Percentiles rank a stretch among this genome's conserved stretches.
These are phyloP conservation scores for Cornus controversa DNA, from an alignment of 148 eudicot species.

Conservation along the genomic window DNA sequence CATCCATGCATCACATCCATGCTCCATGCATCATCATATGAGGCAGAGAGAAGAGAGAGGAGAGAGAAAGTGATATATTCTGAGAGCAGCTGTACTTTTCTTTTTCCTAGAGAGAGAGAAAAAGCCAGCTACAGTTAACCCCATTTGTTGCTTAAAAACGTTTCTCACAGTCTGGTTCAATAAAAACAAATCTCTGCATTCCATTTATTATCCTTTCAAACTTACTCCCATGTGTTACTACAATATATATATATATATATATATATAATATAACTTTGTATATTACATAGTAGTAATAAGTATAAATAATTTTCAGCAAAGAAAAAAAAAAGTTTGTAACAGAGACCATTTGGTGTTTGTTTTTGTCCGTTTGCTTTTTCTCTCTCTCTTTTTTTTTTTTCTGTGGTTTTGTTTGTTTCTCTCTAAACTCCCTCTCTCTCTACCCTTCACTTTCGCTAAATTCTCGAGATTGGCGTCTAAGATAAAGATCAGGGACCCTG, in stretches of 20 bases:
- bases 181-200: slow-evolving; percentile 22
- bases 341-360: not conserved
- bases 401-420: not conserved
- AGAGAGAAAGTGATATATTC: slow-evolving; percentile 10
- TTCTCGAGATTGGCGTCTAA: slow-evolving; percentile 31
- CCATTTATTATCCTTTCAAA: slow-evolving; percentile 5
- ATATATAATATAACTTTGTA: too few relatives aligned
- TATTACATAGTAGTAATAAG: too few relatives aligned
- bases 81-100: not conserved
- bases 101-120: not conserved
- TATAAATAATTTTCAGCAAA: not conserved
- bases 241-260: too few relatives aligned
- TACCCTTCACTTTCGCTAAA: slow-evolving; percentile 20
- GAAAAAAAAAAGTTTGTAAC: not conserved
- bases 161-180: slow-evolving; percentile 24
- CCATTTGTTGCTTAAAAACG: slow-evolving; percentile 16
- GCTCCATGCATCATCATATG: not conserved
- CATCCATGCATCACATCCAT: not conserved
- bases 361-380: not conserved
- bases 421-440: not conserved
- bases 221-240: too few relatives aligned
- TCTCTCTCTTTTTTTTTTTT: not conserved
- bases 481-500: slow-evolving; percentile 30
- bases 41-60: slow-evolving; percentile 2
- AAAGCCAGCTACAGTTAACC: not conserved